Percentiles rank a stretch among this genome's conserved stretches.
Conservation (phyloP, 352 stramenopile species). For the Globisporangium cystogenes region DNA sequence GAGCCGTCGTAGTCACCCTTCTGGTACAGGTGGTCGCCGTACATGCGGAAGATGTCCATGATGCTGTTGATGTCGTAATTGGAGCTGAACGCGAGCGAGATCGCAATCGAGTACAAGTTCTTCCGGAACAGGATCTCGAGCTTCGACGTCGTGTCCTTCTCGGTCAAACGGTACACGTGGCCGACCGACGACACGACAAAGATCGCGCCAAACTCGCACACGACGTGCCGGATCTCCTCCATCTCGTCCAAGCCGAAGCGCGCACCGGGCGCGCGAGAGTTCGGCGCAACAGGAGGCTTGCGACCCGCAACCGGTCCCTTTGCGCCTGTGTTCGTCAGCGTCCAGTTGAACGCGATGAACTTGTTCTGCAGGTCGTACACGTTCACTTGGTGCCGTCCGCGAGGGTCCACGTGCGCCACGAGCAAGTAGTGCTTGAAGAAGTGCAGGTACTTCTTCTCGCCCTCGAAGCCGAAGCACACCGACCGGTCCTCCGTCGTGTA, state of each 20-base stretch:
- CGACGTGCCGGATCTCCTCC: constrained; percentile 84
- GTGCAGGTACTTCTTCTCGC: constrained; percentile 79
- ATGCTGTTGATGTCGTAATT: constrained; percentile 95
- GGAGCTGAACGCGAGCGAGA: constrained; percentile 95
- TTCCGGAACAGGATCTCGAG: constrained; percentile 96
- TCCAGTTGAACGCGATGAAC: constrained; percentile 91
- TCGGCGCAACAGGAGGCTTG: constrained; percentile 23
- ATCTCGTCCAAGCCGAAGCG: constrained; percentile 82
- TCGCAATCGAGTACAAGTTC: constrained; percentile 97
- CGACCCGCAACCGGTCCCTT: constrained; percentile 8
- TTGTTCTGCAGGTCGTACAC: constrained; percentile 92
- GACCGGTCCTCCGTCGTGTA: constrained; percentile 86
- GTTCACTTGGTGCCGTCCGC: constrained; percentile 81
- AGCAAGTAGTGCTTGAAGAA: constrained; percentile 89
- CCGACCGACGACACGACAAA: constrained; percentile 85
- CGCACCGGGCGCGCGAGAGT: constrained; percentile 36
- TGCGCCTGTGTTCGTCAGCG: constrained; percentile 55
- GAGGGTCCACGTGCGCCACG: constrained; percentile 77
- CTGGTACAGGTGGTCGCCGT: constrained; percentile 98
- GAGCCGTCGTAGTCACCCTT: constrained; percentile 95
- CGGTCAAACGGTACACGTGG: constrained; percentile 90
- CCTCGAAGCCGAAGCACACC: constrained; percentile 86
- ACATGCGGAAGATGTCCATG: constrained; percentile 94
- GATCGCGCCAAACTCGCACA: constrained; percentile 83
- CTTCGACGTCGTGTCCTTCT: constrained; percentile 96